Base-by-base conservation (phyloP, 768 basidiomycete species). In the Termitomyces sp. region DNA sequence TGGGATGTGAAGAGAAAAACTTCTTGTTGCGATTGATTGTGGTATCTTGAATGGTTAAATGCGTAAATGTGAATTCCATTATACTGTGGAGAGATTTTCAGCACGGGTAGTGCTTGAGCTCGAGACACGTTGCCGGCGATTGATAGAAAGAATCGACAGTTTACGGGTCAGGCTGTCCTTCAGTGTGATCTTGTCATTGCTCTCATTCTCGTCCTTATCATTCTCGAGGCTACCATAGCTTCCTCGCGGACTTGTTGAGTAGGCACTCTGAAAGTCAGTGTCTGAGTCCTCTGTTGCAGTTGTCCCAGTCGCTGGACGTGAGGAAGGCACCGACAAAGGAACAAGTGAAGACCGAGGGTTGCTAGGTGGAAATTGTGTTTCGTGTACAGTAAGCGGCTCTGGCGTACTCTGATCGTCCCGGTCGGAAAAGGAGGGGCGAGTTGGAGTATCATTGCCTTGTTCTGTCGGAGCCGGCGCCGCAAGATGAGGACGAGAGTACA, bases 261-360 rank as follows among this genome's bases (percentile, higher is more conserved):
- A 91, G 36, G 91, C 91, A 63, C 91, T 93, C 73, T 92, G 90
- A 70, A 93, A 93, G 66, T 93, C 91, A 30, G 87, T 88, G 65
- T 91, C 89, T 23, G 89, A 90, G 64, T 90, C 89, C 59, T 91
- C 89, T 8, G 80, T 72, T 30, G 72, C 74, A 30, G 71, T 69
- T 40, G 72, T 67, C 26, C 69, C 63, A 2, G 70, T 67, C 0
- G 60, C 53, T 33, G 55, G 57, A 12, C 55, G 38, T 53, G 62
- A 61, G 8, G 59, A 62, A 13, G 71, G 66, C 20, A 68, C 62
- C 32, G 68, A 65, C 5, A 70, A 57, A 13, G 60, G 57, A 26
- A 59, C 53, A 38, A 56, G 68, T 23, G 64, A 44, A 28, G 54
- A 35, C 33, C 36, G 43, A 23, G 38, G 8, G 5, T 55, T 35